A percentile compares a stretch with the other conserved stretches of the same genome.
phyloP scores from a whole-genome alignment of 2,329 filamentous ascomycete genomes.

The Talaromyces verruculosus region DNA sequence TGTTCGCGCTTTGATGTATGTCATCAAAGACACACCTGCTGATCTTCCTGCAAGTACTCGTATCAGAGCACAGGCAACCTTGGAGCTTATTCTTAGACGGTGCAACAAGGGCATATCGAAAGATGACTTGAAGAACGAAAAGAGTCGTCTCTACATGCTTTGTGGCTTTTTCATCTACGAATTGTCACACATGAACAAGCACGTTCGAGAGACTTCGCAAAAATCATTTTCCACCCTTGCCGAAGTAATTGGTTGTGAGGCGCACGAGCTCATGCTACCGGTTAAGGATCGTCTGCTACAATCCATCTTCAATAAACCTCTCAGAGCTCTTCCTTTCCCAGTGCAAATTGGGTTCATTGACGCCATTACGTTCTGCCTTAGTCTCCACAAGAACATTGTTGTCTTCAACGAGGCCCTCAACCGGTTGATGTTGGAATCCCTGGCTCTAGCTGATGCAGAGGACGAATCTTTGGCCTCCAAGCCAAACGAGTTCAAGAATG shows the following conservation, averaged over 20 bases:
- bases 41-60: constrained; percentile 90
- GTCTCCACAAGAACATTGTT: constrained; percentile 83
- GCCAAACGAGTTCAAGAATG: constrained; percentile 89
- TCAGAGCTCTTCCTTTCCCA: constrained; percentile 87
- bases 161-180: constrained; percentile 85
- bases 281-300: constrained; percentile 87
- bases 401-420: constrained; percentile 90
- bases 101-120: constrained; percentile 79
- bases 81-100: constrained; percentile 74
- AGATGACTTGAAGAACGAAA: constrained; percentile 69
- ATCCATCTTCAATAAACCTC: constrained; percentile 91
- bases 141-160: constrained; percentile 69
- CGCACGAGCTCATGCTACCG: constrained; percentile 84
- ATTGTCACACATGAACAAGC: constrained; percentile 90
- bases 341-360: constrained; percentile 99
- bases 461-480: constrained; percentile 93
- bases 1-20: constrained; percentile 86
- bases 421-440: constrained; percentile 84
- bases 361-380: constrained; percentile 92
- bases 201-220: constrained; percentile 85
- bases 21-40: constrained; percentile 96
- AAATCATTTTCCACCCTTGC: constrained; percentile 78
- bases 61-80: constrained; percentile 74
- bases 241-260: constrained; percentile 70
- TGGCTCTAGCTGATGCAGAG: constrained; percentile 90